Percentiles rank a stretch among this genome's conserved stretches.
These are phyloP conservation scores for Cladorrhinum sp. DNA, from an alignment of 2,329 filamentous ascomycete species.

Conservation along the genomic window DNA sequence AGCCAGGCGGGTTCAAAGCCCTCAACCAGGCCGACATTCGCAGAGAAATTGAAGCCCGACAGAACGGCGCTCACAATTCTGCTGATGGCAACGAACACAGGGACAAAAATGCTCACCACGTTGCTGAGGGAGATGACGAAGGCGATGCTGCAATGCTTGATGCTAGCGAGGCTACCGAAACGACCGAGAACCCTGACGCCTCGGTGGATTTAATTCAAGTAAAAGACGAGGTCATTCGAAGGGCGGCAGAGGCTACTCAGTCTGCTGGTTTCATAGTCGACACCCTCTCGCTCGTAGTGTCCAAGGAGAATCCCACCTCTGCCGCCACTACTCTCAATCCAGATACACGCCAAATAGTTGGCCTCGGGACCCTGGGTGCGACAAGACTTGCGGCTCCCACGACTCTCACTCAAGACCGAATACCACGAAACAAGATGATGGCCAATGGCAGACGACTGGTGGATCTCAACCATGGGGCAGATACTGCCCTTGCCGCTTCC, in stretches of 20 bases:
- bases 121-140: conserved; percentile 44
- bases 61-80: conserved; percentile 35
- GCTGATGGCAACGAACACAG: not conserved
- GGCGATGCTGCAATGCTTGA: conserved; percentile 42
- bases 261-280: conserved; percentile 71
- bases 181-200: conserved; percentile 42
- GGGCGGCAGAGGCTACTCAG: conserved; percentile 56
- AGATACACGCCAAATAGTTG: conserved; percentile 65
- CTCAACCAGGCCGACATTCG: conserved; percentile 71
- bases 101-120: not conserved
- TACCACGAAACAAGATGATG: conserved; percentile 55
- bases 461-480: conserved; percentile 70
- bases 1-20: conserved; percentile 78
- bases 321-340: conserved; percentile 69
- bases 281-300: conserved; percentile 77
- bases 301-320: conserved; percentile 73
- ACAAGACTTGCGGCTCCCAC: conserved; percentile 64
- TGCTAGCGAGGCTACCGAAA: conserved; percentile 46
- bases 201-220: conserved; percentile 43
- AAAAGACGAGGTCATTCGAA: conserved; percentile 56
- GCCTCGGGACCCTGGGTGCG: conserved; percentile 70
- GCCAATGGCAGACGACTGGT: conserved; percentile 74
- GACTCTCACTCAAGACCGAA: conserved; percentile 52
- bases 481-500: conserved; percentile 70
- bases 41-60: conserved; percentile 59